phyloP scores from a whole-genome alignment of 208 protist genomes.

The Sergeia podlipaevii region DNA sequence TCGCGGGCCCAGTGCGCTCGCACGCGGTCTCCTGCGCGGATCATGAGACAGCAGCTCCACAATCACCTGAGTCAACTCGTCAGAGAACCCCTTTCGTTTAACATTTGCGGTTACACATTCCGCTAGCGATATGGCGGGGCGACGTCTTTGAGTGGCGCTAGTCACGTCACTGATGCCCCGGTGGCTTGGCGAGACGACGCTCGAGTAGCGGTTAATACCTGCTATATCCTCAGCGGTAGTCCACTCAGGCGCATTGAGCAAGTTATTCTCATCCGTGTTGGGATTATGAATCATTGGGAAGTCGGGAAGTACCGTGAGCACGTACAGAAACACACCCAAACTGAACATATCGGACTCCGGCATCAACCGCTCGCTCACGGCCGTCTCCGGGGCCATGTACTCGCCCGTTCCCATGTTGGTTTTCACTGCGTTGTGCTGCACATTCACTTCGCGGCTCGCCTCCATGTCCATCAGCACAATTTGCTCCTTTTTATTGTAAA shows the following conservation, averaged over 20 bases:
- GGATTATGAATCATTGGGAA: slow-evolving; percentile 71
- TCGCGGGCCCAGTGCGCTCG: slow-evolving; percentile 21
- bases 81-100: slow-evolving; percentile 39
- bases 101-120: slow-evolving; percentile 43
- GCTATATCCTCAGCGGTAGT: slow-evolving; percentile 36
- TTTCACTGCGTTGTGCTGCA: slow-evolving; percentile 20
- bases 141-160: slow-evolving; percentile 8
- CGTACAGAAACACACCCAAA: slow-evolving; percentile 75
- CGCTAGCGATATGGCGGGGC: slow-evolving; percentile 18
- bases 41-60: slow-evolving; percentile 55
- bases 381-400: slow-evolving; percentile 78
- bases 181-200: no score
- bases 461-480: slow-evolving; percentile 82
- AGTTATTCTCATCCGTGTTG: slow-evolving; percentile 31
- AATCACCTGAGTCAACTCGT: slow-evolving; percentile 38
- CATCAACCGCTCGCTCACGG: slow-evolving; percentile 50
- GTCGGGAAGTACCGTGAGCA: slow-evolving; percentile 66
- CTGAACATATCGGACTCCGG: slow-evolving; percentile 79
- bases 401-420: slow-evolving; percentile 41
- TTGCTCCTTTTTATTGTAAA: slow-evolving; percentile 41
- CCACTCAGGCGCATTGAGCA: slow-evolving; percentile 64
- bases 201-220: slow-evolving; percentile 25
- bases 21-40: slow-evolving; percentile 44
- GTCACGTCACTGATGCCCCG: slow-evolving; percentile 9
- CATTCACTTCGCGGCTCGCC: slow-evolving; percentile 43